Evolutionary conservation across 1,139 yeast species (phyloP).

Genomic region (Magnusiomyces sp.): DNA sequence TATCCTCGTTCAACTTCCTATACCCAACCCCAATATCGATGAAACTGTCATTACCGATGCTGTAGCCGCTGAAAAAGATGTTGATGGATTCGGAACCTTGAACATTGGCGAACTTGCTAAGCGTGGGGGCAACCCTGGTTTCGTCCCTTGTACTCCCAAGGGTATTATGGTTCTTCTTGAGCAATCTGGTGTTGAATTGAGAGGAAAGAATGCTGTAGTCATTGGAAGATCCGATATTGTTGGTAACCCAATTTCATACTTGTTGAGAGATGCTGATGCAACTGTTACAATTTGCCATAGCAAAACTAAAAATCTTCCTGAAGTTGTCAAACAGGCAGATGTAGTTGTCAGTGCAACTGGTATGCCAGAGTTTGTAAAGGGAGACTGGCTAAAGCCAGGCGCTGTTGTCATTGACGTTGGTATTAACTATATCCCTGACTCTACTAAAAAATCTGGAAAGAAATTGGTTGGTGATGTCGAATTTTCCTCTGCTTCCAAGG

Average conservation of each 20-base stretch:
- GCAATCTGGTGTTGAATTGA: constrained; percentile 50
- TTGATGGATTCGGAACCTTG: constrained; percentile 88
- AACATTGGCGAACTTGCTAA: constrained; percentile 91
- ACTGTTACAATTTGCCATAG: constrained; percentile 86
- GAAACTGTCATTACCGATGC: constrained; percentile 72
- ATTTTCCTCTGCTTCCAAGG: constrained; percentile 53
- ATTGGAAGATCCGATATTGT: constrained; percentile 95
- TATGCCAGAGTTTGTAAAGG: constrained; percentile 69
- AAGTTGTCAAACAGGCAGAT: constrained; percentile 65
- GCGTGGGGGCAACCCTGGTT: constrained; percentile 76
- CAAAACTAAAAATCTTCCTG: constrained; percentile 54
- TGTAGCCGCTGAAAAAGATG: constrained; percentile 75
- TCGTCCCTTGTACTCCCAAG: constrained; percentile 93
- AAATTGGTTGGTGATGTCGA: constrained; percentile 94
- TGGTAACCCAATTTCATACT: constrained; percentile 84
- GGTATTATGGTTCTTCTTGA: constrained; percentile 78
- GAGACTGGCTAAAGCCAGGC: constrained; percentile 80
- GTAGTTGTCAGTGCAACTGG: constrained; percentile 92
- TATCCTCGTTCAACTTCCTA: constrained; percentile 81
- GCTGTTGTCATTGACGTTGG: constrained; percentile 95
- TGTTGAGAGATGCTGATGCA: constrained; percentile 71
- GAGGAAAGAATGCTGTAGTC: constrained; percentile 86
- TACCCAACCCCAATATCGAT: constrained; percentile 65
- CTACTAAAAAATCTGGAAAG: constrained; percentile 70
- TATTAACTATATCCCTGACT: constrained; percentile 76